A percentile compares a stretch with the other conserved stretches of the same genome.
Conservation (phyloP, 2,329 filamentous ascomycete genomes). For the Graphilbum sp. region DNA sequence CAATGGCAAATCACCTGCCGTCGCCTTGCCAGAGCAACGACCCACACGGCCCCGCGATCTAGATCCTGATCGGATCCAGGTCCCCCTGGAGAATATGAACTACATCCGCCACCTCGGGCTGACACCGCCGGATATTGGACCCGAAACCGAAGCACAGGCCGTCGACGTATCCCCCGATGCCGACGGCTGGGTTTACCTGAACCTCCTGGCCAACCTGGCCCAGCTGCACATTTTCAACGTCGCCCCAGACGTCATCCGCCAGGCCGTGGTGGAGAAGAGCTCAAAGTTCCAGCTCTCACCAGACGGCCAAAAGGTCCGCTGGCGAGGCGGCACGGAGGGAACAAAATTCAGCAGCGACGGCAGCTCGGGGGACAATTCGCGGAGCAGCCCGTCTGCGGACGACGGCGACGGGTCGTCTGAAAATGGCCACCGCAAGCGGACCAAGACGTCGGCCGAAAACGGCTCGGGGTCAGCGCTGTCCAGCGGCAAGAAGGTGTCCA, state of each 20-base stretch:
- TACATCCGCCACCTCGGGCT: constrained; percentile 64
- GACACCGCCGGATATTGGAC: constrained; percentile 37
- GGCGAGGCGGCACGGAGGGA: constrained; percentile 52
- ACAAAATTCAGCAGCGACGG: constrained; percentile 52
- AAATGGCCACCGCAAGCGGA: constrained; percentile 26
- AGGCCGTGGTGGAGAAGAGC: constrained; percentile 53
- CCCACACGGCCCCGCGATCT: constrained; percentile 63
- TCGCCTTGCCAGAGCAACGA: constrained; percentile 45
- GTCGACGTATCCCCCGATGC: constrained; percentile 40
- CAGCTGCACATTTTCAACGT: constrained; percentile 78
- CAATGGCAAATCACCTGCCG: constrained; percentile 19
- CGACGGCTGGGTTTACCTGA: constrained; percentile 71
- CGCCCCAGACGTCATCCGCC: constrained; percentile 59
- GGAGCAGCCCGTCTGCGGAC: constrained; percentile 31
- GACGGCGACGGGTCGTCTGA: constrained; percentile 27
- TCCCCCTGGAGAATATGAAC: constrained; percentile 61
- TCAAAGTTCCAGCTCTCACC: constrained; percentile 60
- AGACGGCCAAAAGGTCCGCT: constrained; percentile 65
- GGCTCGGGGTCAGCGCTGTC: constrained; percentile 18
- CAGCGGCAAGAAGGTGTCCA: constrained; percentile 21
- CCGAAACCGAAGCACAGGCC: constrained; percentile 20
- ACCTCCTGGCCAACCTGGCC: constrained; percentile 64
- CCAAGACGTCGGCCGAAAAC: constrained; percentile 22
- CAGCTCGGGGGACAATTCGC: constrained; percentile 27
- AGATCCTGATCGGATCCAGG: constrained; percentile 61